phyloP scores from a whole-genome alignment of 345 rosid genomes.

The Kernera saxatilis region DNA sequence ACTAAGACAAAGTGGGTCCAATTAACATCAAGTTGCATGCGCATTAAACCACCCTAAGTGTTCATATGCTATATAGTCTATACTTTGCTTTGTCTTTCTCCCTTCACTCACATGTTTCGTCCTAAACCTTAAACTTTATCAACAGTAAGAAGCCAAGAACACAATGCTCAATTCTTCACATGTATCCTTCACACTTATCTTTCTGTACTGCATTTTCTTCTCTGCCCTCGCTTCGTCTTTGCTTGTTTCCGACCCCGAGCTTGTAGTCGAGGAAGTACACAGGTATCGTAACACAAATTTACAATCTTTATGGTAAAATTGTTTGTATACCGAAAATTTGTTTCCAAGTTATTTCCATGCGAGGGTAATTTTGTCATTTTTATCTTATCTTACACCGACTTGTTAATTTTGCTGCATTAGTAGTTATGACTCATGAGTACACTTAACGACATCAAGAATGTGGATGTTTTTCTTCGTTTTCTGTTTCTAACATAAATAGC shows the following conservation, averaged over 20 bases:
- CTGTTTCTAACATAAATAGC: neutral
- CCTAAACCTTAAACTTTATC: neutral
- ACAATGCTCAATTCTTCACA: neutral
- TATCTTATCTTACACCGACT: neutral
- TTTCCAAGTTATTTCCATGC: neutral
- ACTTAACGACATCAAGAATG: neutral
- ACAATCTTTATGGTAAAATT: neutral
- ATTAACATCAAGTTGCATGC: conserved; percentile 22
- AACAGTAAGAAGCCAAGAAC: neutral
- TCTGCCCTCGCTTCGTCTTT: conserved; percentile 33
- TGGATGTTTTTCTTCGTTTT: neutral
- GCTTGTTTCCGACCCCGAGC: conserved; percentile 52
- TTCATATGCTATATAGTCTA: conserved; percentile 24
- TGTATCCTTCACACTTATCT: conserved; percentile 21
- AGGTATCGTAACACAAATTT: conserved; percentile 30
- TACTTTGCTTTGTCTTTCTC: conserved; percentile 16
- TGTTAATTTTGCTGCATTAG: neutral
- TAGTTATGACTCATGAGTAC: neutral
- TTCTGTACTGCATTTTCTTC: conserved; percentile 37
- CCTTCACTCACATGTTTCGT: conserved; percentile 23
- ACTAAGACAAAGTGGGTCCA: conserved; percentile 24
- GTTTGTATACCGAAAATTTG: neutral
- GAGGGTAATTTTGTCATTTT: neutral
- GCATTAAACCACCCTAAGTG: conserved; percentile 21
- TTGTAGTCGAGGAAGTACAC: conserved; percentile 57